Evolutionary conservation across 2,329 filamentous ascomycete genomes (phyloP), one percentile per base, ranked within the genome.

Genomic region (Talaromyces piceae): DNA sequence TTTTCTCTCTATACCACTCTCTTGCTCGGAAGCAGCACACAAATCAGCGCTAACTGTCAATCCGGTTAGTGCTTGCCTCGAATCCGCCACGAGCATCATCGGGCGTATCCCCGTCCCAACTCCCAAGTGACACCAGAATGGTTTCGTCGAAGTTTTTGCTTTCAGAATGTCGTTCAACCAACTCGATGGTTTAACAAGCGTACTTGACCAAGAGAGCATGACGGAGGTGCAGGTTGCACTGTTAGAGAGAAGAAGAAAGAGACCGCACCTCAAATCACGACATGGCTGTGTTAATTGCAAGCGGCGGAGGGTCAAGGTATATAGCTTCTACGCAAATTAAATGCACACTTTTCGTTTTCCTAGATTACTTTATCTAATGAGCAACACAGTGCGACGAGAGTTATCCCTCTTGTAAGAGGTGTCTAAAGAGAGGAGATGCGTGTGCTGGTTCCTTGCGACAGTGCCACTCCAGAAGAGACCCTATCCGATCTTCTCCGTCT

Each of bases 221-320:
- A 20, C 28, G 22, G 20, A 49, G 26, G 37, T 30, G 27, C 18
- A 12, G 4, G 22, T 23, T 6, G 16, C 28, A 3, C 11, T 11
- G 18, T 9, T 18, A 2, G 33, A 39, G 8, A 4, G 25, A 28
- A 50, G 47, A 18, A 47, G 37, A 20, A 53, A 53, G 25, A 45
- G 37, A n/a, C 26, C 46, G 2, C 51, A 53, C 23, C 22, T 11
- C n/a, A 53, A 53, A 18, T 53, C 51, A n/a, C 39, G 47, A n/a
- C 45, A 39, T 27, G 51, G 51, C 22, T 53, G 47, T 28, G 25
- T 30, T 7, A 49, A 30, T 26, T 53, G 51, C 37, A 53, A 44
- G 23, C 22, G 43, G 16, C 28, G 51, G 30, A 49, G 31, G 33
- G 51, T 53, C 31, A 53, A 53, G 27, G 51, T 49, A 45, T 26